Evolutionary conservation across 208 protist species (phyloP), one percentile per base, ranked within the genome.

Genomic region (Herpetomonas samuelpessoai): DNA sequence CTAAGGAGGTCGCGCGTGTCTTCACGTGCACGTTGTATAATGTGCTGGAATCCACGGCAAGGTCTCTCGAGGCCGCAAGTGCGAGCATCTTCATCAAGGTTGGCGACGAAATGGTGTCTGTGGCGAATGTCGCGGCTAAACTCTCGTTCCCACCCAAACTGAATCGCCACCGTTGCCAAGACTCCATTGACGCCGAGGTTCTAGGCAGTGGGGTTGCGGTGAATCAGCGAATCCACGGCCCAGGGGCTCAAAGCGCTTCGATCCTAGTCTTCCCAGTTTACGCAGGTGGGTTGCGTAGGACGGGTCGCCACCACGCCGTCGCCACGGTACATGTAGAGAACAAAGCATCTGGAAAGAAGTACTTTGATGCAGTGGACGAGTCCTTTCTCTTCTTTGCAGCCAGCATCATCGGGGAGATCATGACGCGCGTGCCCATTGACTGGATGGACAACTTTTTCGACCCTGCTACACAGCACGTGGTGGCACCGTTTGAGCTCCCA

Each of bases 361-460:
- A 75, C n/a, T 94, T 94, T 49, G 72, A 74, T 51, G 59, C 54
- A 18, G 48, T 57, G 4, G 89, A 95, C 57, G 85, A 95, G 58
- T 71, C 58, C 31, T 53, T 83, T 48, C 53, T 89, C 44, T 77
- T 88, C 25, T 74, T 77, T 48, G 75, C 82, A 14, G 49, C 86
- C 9, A 59, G 75, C 38, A 63, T 93, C 25, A 86, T 90, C 54
- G 82, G 83, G 12, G 81, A 89, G 51, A 50, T 96, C 4, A 84
- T 96, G 81, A 74, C 79, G 0, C 69, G 82, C 22, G 75, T 92
- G 55, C 77, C 79, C 12, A 65, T 96, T 55, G 81, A 91, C 54
- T 93, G 83, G 73, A 46, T 88, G 3, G 71, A 82, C 21, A 71
- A 71, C 22, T 93, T 92, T 71, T 92, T 89, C 65, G 84, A 96